Evolutionary conservation across 1,284 basidiomycete genomes (phyloP).

Genomic region (Malassezia obtusa): DNA sequence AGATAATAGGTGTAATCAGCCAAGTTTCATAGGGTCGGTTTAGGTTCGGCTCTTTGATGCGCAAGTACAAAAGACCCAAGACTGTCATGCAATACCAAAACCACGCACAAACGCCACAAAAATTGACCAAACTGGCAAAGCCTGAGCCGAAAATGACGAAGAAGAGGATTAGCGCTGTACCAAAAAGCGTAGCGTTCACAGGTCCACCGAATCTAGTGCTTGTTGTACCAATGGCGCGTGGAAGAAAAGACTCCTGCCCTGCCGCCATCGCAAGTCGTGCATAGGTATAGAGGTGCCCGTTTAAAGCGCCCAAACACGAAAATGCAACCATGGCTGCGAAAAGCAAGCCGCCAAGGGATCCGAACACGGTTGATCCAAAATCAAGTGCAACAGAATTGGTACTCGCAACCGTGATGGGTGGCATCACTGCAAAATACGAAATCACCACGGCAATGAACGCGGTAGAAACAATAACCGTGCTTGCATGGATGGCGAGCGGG

Average conservation of each 20-base stretch:
- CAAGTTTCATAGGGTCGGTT: conserved; percentile 62
- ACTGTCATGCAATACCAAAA: conserved; percentile 49
- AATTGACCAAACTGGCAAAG: conserved; percentile 49
- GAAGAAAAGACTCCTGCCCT: conserved; percentile 72
- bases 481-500: conserved; percentile 75
- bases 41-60: conserved; percentile 80
- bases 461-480: conserved; percentile 68
- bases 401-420: conserved; percentile 56
- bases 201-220: conserved; percentile 26
- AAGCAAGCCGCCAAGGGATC: conserved; percentile 69
- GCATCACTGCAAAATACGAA: conserved; percentile 83
- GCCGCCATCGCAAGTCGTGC: conserved; percentile 78
- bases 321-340: conserved; percentile 85
- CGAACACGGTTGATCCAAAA: conserved; percentile 78
- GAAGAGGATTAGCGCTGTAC: conserved; percentile 53
- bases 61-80: conserved; percentile 72
- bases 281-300: conserved; percentile 42
- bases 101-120: conserved; percentile 53
- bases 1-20: conserved; percentile 78
- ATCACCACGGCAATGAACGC: conserved; percentile 75
- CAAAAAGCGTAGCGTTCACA: conserved; percentile 25
- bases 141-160: conserved; percentile 47
- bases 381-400: conserved; percentile 80
- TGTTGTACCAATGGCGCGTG: conserved; percentile 22
- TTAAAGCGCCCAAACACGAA: conserved; percentile 56